Conservation (phyloP, 352 stramenopile species). For the Globisporangium heterothallicum region DNA sequence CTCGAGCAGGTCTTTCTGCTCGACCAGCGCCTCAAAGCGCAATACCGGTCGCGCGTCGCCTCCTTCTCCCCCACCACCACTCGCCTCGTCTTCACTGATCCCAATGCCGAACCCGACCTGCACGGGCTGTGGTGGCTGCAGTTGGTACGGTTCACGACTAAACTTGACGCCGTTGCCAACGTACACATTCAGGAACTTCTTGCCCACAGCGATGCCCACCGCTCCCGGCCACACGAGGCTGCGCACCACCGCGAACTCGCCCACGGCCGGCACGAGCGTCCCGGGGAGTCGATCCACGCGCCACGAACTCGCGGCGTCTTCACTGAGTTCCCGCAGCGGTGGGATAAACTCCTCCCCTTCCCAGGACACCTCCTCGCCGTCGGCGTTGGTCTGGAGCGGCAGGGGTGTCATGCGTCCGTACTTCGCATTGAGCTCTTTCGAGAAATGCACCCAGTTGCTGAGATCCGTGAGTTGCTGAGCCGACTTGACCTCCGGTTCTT, state of each 20-base stretch:
- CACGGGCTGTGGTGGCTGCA: slow-evolving; percentile 41
- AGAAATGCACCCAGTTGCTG: slow-evolving; percentile 85
- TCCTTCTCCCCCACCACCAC: slow-evolving; percentile 21
- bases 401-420: slow-evolving; percentile 73
- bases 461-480: slow-evolving; percentile 65
- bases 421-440: slow-evolving; percentile 79
- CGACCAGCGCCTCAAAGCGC: slow-evolving; percentile 49
- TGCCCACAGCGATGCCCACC: slow-evolving; percentile 77
- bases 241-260: slow-evolving; percentile 59
- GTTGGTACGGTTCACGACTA: slow-evolving; percentile 51
- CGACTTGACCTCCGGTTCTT: slow-evolving; percentile 70
- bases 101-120: slow-evolving; percentile 45
- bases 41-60: slow-evolving; percentile 25
- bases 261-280: slow-evolving; percentile 54
- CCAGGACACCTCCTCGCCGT: slow-evolving; percentile 66
- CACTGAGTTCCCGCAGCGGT: slow-evolving; percentile 49
- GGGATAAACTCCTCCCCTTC: slow-evolving; percentile 60
- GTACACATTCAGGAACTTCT: slow-evolving; percentile 89
- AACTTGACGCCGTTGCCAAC: slow-evolving; percentile 83
- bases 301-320: slow-evolving; percentile 71
- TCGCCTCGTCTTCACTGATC: slow-evolving; percentile 24
- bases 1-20: slow-evolving; percentile 75
- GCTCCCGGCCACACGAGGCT: slow-evolving; percentile 84
- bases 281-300: slow-evolving; percentile 64
- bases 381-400: slow-evolving; percentile 63